Evolutionary conservation across 2,329 filamentous ascomycete species (phyloP), one percentile per base, ranked within the genome.

Genomic region (Cladosporium sp.): DNA sequence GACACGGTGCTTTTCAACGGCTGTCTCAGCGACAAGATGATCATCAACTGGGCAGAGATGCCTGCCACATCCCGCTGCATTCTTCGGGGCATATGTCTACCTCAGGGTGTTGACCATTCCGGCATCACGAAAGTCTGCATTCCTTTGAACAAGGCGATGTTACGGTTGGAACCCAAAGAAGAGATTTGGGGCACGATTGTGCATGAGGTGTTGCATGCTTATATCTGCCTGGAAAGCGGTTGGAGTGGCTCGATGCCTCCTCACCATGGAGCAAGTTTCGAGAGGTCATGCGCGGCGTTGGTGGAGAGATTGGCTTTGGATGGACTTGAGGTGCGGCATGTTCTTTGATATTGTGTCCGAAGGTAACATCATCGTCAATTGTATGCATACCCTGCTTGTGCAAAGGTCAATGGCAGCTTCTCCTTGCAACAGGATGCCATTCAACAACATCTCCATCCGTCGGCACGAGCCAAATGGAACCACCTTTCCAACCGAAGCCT

Each of bases 171-270:
- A 5, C 8, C 15, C 3, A 54, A 42, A 8, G 51, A 54, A 12
- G 25, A 43, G 22, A 42, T 42, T 5, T 54, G 51, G 51, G 51
- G 38, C 1, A 63, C 63, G n/a, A 58, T 65, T 58, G 58, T 62
- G 34, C 63, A 65, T 58, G 62, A 62, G 51, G 59, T 64, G 62
- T 45, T 64, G 8, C 62, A 63, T 52, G 62, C 60, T 4, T 63
- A 61, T 38, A 52, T 60, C 43, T 58, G 59, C 52, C 28, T 64
- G 56, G 50, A 55, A 37, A 34, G 37, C 5, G 25, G n/a, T 19
- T 42, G 38, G 51, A 15, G 19, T 4, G 38, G 15, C 1, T 5
- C 20, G 15, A 19, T 30, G 36, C n/a, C n/a, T 20, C 20, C 12
- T 7, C 37, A 42, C 17, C 51, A 19, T 8, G 51, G 37, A 9